Percentiles rank a stretch among this genome's conserved stretches.
Conservation (phyloP, 257 asterid species). For the Scutellaria minor region DNA sequence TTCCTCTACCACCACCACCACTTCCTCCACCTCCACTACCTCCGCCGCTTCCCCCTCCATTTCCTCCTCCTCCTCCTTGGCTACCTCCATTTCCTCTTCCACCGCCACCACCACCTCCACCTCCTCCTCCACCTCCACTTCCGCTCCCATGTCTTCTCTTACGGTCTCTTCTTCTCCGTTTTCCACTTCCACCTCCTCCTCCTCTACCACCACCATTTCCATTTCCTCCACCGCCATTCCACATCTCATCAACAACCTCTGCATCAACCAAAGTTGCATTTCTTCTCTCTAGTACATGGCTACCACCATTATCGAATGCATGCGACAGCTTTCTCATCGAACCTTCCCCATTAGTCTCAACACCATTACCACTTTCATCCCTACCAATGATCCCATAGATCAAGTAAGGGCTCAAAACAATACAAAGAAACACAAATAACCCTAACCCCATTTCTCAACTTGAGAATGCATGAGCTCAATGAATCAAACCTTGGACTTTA, state of each 20-base stretch:
- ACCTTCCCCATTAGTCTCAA: neutral
- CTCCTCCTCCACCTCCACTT: neutral
- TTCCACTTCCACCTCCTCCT: neutral
- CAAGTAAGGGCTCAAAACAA: conserved; percentile 41
- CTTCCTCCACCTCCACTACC: neutral
- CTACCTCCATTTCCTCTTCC: conserved; percentile 28
- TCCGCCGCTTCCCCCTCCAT: rapidly evolving
- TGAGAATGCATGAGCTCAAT: conserved; percentile 3
- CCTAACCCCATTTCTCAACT: conserved; percentile 42
- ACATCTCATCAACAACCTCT: conserved; percentile 25
- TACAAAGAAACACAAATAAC: conserved; percentile 34
- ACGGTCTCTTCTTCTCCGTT: neutral
- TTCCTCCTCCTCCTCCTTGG: rapidly evolving
- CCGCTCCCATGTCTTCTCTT: neutral
- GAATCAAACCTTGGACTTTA: neutral
- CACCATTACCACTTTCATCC: conserved; percentile 7
- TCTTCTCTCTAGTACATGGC: conserved; percentile 5
- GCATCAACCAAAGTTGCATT: conserved; percentile 36
- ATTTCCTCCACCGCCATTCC: conserved; percentile 1
- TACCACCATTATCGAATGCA: conserved; percentile 1
- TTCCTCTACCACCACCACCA: neutral
- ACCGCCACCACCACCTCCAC: neutral
- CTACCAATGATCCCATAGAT: conserved; percentile 35
- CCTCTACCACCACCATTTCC: conserved; percentile 24
- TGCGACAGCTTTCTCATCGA: conserved; percentile 18